These are phyloP conservation scores for Lachnellula cervina DNA, from an alignment of 2,329 filamentous ascomycete genomes.

Conservation along the genomic window DNA sequence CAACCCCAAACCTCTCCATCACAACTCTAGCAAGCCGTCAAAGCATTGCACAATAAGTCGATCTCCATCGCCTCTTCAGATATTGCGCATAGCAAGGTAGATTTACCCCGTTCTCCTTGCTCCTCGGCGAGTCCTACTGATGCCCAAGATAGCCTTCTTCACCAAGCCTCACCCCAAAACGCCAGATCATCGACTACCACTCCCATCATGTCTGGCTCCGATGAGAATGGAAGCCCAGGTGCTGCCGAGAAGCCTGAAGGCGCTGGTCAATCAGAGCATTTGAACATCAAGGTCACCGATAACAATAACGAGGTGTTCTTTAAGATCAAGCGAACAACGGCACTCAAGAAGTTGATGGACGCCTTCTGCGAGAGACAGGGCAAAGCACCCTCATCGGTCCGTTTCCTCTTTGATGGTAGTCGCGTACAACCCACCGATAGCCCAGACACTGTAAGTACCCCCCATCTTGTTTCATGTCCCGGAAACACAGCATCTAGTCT, in stretches of 20 bases:
- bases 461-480: background rate
- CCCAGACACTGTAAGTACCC: constrained; percentile 72
- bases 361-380: constrained; percentile 97
- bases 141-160: constrained; percentile 15
- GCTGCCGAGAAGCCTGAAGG: constrained; percentile 32
- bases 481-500: background rate
- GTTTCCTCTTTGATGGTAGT: constrained; percentile 94
- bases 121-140: constrained; percentile 2
- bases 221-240: constrained; percentile 44
- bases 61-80: background rate
- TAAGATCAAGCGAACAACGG: constrained; percentile 97
- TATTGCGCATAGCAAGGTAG: constrained; percentile 3
- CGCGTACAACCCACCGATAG: constrained; percentile 86
- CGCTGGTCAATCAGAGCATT: constrained; percentile 60
- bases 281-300: constrained; percentile 99
- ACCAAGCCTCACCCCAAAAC: constrained; percentile 2
- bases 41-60: background rate
- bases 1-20: background rate
- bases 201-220: constrained; percentile 32
- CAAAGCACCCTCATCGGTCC: constrained; percentile 76
- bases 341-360: constrained; percentile 96
- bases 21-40: background rate
- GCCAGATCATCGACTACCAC: background rate
- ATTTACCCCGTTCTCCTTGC: background rate
- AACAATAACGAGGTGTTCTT: constrained; percentile 99